phyloP scores from a whole-genome alignment of 108 stramenopile genomes.

The Cylindrotheca closterium region DNA sequence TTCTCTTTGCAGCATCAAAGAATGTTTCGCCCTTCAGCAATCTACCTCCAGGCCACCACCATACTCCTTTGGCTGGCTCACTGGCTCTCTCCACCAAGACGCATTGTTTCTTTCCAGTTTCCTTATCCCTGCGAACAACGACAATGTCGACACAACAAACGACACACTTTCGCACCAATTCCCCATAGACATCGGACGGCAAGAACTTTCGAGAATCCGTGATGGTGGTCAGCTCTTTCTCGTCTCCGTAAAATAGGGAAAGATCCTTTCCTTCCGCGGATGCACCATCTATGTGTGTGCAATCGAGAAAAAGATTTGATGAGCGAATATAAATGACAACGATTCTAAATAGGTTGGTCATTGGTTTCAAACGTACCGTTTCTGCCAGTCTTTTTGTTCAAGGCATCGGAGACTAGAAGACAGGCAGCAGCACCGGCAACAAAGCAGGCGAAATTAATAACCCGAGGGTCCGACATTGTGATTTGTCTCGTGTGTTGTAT shows the following conservation, averaged over 20 bases:
- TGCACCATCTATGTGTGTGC: slow-evolving; percentile 39
- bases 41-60: slow-evolving; percentile 78
- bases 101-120: slow-evolving; percentile 32
- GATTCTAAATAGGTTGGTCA: neutral
- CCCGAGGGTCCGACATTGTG: neutral
- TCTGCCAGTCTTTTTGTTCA: slow-evolving; percentile 9
- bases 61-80: slow-evolving; percentile 70
- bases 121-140: slow-evolving; percentile 42
- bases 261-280: slow-evolving; percentile 54
- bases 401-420: neutral
- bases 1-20: slow-evolving; percentile 61
- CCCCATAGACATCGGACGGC: slow-evolving; percentile 56
- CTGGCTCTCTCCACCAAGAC: slow-evolving; percentile 56
- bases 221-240: slow-evolving; percentile 43
- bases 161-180: slow-evolving; percentile 48
- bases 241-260: slow-evolving; percentile 58
- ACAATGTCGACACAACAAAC: slow-evolving; percentile 63
- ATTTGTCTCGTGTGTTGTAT: no score
- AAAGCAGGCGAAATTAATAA: slow-evolving; percentile 5
- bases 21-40: slow-evolving; percentile 77
- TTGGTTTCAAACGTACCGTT: slow-evolving; percentile 13
- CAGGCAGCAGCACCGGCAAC: slow-evolving; percentile 20
- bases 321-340: neutral
- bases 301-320: neutral
- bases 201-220: slow-evolving; percentile 47